A percentile compares a stretch with the other conserved stretches of the same genome.
phyloP scores from a whole-genome alignment of 495 filamentous ascomycete species.

The Penicillium robsamsonii region DNA sequence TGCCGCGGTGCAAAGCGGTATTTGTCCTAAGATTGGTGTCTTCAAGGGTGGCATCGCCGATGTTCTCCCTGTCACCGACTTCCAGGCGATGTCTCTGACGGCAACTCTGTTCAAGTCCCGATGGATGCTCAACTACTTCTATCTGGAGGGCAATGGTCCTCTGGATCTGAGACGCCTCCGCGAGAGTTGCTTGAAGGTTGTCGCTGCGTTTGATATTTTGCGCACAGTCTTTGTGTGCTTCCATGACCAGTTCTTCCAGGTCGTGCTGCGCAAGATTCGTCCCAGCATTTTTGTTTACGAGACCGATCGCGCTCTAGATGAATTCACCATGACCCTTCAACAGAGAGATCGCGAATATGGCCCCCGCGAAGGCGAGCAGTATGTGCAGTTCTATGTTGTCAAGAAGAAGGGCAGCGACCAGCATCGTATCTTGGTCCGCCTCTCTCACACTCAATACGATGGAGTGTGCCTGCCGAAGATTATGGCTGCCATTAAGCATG shows the following conservation, averaged over 20 bases:
- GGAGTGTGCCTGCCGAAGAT: conserved; percentile 65
- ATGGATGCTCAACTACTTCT: conserved; percentile 59
- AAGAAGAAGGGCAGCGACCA: conserved; percentile 46
- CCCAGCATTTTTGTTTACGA: conserved; percentile 54
- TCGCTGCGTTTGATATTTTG: conserved; percentile 62
- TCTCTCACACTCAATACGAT: conserved; percentile 76
- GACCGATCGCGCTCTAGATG: conserved; percentile 50
- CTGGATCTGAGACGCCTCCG: conserved; percentile 49
- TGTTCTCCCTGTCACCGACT: conserved; percentile 59
- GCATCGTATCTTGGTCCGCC: conserved; percentile 60
- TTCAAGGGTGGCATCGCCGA: conserved; percentile 57
- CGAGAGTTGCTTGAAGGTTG: conserved; percentile 43
- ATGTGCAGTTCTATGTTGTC: conserved; percentile 61
- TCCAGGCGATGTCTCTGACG: conserved; percentile 62
- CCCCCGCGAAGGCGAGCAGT: conserved; percentile 59
- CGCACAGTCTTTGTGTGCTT: conserved; percentile 66
- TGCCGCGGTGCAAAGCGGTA: conserved; percentile 41
- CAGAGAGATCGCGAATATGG: conserved; percentile 48
- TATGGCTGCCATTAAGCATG: conserved; percentile 51
- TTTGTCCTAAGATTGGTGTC: conserved; percentile 55
- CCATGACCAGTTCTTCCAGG: conserved; percentile 56
- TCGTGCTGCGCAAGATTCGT: conserved; percentile 56
- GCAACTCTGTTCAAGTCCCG: conserved; percentile 54
- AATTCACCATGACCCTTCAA: conserved; percentile 50
- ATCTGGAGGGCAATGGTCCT: conserved; percentile 48